phyloP scores from a whole-genome alignment of 345 rosid species.

The Sisymbrium irio region DNA sequence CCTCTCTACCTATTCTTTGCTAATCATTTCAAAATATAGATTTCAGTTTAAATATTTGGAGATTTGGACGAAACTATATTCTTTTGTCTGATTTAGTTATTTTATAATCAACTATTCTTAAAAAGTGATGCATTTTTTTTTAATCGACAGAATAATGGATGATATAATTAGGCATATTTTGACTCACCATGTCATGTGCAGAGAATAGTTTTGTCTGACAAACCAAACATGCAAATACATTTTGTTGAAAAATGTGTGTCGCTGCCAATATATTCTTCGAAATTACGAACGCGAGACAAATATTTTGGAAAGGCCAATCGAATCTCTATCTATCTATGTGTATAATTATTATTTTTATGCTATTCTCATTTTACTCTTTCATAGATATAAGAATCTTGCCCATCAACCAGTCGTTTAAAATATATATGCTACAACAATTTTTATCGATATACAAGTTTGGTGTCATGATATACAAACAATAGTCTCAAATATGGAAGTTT shows the following conservation, averaged over 20 bases:
- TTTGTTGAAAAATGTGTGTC: slow-evolving; percentile 5
- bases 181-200: slow-evolving; percentile 31
- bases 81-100: background rate
- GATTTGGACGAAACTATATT: background rate
- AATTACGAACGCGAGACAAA: slow-evolving; percentile 23
- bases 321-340: slow-evolving; percentile 26
- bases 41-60: background rate
- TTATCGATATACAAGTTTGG: background rate
- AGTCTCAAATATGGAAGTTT: slow-evolving; percentile 15
- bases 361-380: slow-evolving; percentile 13
- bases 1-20: background rate
- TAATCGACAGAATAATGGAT: background rate
- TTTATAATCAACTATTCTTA: slow-evolving; percentile 5
- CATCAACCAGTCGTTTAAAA: background rate
- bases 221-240: slow-evolving; percentile 11
- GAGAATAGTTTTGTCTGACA: slow-evolving; percentile 30
- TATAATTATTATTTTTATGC: background rate
- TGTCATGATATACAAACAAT: slow-evolving; percentile 9
- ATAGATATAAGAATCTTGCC: slow-evolving; percentile 12
- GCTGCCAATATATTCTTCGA: slow-evolving; percentile 27
- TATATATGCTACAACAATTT: background rate
- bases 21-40: background rate
- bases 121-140: background rate
- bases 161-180: slow-evolving; percentile 16
- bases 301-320: slow-evolving; percentile 31